Base-by-base conservation (phyloP, 352 stramenopile species). In the Plasmopara viticola region DNA sequence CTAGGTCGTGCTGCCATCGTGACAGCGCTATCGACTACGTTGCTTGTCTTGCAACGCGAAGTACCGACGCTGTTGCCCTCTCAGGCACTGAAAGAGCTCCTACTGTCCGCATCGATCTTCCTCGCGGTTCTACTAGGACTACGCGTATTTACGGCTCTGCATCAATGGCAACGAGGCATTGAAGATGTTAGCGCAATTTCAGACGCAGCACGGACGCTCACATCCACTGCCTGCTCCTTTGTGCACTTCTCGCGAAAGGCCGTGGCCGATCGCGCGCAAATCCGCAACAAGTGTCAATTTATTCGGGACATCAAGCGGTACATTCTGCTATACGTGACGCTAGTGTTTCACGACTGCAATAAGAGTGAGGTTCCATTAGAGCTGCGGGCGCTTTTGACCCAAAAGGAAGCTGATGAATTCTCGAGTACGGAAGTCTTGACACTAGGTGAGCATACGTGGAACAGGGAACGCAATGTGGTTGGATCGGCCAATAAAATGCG, bases 341-440 rank as follows among this genome's bases (percentile, higher is more conserved):
- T 87, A 4, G 64, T 77, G 10, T 75, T 87, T 37, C 66, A 87
- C 14, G 76, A 87, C 52, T 84, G 76, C 30, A 67, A 74, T 39
- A 51, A 58, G 48, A 68, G 58, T 34, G 65, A 79, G 37, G 58
- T 58, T 37, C 60, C 67, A 10, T 25, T 71, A 35, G 66, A 83
- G 53, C 44, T 84, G 33, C 67, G 63, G 6, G 52, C 72, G 14
- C 44, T 87, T n/a, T 39, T 72, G 25, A 73, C 68, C 0, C 58
- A 74, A 39, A 69, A 70, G 25, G 74, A 86, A 31, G 60, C 72
- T 0, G 40, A 53, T 28, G 64, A 73, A 44, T 68, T 86, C 45
- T 44, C 51, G 3, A 66, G 56, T 14, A 73, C 63, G 5, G 66
- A 76, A 48, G 63, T 76, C 9, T 48, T 72, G 25, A 66, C 56